Evolutionary conservation across 1,284 basidiomycete species (phyloP).

Genomic region (Ustilago sp.): DNA sequence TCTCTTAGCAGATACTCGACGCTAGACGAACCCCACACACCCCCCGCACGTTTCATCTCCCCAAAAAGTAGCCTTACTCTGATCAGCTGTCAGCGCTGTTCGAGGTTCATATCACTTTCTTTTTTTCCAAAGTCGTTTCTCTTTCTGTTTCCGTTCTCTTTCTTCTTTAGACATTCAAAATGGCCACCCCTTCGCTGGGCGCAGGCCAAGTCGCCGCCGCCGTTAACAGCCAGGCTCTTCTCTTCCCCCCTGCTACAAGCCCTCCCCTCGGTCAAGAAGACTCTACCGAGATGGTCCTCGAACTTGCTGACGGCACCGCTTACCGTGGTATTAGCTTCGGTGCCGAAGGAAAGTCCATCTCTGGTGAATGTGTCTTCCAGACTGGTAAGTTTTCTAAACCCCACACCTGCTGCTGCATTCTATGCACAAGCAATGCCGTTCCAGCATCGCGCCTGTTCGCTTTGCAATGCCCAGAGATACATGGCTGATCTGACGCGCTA

Average conservation of each 20-base stretch:
- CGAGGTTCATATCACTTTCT: constrained; percentile 43
- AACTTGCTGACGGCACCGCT: constrained; percentile 90
- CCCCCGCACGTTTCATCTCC: constrained; percentile 1
- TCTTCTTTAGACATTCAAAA: constrained; percentile 21
- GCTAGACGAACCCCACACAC: constrained; percentile 12
- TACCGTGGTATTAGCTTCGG: constrained; percentile 93
- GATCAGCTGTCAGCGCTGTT: constrained; percentile 28
- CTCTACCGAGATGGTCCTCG: constrained; percentile 76
- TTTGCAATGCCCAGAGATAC: not conserved
- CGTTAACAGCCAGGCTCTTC: constrained; percentile 38
- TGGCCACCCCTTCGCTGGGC: constrained; percentile 57
- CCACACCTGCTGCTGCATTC: not conserved
- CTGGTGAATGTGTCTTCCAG: constrained; percentile 99
- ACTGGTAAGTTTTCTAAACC: constrained; percentile 78
- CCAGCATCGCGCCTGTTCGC: not conserved
- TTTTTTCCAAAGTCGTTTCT: constrained; percentile 16
- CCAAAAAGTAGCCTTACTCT: constrained; percentile 47
- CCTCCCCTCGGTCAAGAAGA: constrained; percentile 52
- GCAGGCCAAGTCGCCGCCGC: constrained; percentile 46
- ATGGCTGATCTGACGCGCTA: constrained; percentile 28
- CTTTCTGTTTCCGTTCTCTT: not conserved
- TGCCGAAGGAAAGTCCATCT: constrained; percentile 86
- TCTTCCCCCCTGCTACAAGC: constrained; percentile 50
- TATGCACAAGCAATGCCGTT: not conserved
- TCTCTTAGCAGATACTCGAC: constrained; percentile 12